Percentiles rank a stretch among this genome's conserved stretches.
Evolutionary conservation across 2,329 filamentous ascomycete species (phyloP).

Genomic region (Apiospora phragmitis): DNA sequence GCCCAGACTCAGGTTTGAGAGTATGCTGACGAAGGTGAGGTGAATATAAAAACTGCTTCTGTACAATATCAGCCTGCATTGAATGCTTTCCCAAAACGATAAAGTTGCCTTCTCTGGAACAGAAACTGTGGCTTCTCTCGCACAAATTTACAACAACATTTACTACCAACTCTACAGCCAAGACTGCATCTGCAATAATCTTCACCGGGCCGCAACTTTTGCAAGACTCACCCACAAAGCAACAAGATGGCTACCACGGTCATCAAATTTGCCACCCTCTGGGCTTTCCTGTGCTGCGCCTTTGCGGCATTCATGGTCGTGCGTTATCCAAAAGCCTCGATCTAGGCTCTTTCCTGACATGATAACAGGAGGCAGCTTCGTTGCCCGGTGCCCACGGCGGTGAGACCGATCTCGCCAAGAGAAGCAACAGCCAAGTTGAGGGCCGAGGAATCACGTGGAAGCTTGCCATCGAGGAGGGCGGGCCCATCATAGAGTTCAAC

Average conservation of each 20-base stretch:
- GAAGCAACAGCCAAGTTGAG: background rate
- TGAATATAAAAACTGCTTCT: too few relatives aligned
- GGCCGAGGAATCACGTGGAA: background rate
- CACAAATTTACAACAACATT: background rate
- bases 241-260: background rate
- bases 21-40: too few relatives aligned
- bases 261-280: background rate
- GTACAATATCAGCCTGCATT: too few relatives aligned
- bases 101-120: too few relatives aligned
- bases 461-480: background rate
- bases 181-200: background rate
- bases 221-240: background rate
- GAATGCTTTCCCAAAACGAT: too few relatives aligned
- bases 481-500: conserved; percentile 7
- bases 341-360: background rate
- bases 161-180: background rate
- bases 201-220: background rate
- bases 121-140: too few relatives aligned
- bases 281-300: background rate
- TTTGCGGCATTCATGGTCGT: background rate
- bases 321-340: background rate
- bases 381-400: background rate
- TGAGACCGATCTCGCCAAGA: background rate
- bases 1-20: too few relatives aligned
- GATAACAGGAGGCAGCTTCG: background rate